These are phyloP conservation scores for Penicillium cinerascens DNA, from an alignment of 495 filamentous ascomycete species.

Conservation along the genomic window DNA sequence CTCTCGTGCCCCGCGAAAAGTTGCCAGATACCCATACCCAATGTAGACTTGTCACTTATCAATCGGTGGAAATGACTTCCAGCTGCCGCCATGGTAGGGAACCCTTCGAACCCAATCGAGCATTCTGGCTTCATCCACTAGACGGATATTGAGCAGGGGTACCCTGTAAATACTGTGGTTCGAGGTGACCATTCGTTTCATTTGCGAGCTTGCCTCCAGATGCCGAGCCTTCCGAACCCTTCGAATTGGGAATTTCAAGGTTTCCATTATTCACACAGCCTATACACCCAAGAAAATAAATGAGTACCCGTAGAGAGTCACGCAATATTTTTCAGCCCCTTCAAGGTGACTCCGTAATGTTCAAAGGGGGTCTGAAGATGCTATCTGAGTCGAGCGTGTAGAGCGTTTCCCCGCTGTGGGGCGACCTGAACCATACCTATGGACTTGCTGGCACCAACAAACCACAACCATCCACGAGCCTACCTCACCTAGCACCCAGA, in stretches of 20 bases:
- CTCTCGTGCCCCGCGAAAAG: not conserved
- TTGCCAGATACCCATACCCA: not conserved
- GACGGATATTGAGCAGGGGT: not conserved
- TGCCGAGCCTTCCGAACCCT: no score
- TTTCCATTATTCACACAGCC: no score
- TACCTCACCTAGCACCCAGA: not conserved
- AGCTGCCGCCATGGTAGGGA: no score
- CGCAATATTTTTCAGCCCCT: no score
- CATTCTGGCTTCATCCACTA: not conserved
- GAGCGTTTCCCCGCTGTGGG: not conserved
- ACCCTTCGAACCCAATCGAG: not conserved
- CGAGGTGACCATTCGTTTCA: not conserved
- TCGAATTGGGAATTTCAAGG: no score
- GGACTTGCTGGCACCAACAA: not conserved
- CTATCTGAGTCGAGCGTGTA: not conserved
- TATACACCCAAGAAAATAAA: no score
- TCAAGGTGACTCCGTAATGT: no score
- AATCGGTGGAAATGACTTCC: not conserved
- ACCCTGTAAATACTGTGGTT: no score
- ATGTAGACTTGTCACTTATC: not conserved
- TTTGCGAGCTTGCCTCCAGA: no score
- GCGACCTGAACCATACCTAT: not conserved
- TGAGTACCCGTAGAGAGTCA: no score
- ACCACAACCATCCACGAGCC: not conserved
- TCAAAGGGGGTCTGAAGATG: no score